Conservation (phyloP, 2,329 filamentous ascomycete species). For the Fusarium siculi region DNA sequence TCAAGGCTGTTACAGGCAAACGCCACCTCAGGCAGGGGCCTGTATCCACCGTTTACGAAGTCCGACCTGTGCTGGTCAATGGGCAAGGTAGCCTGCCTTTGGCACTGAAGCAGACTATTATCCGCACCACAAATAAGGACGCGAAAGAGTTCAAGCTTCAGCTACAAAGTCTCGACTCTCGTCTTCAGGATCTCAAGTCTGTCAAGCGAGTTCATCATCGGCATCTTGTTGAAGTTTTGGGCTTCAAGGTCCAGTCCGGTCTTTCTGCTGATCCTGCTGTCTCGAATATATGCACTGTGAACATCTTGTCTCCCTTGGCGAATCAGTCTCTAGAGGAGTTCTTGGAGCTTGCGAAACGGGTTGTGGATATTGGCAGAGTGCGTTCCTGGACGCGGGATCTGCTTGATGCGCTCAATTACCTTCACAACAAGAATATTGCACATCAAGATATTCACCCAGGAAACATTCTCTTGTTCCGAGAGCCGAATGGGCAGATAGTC, state of each 20-base stretch:
- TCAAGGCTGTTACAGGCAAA: constrained; percentile 77
- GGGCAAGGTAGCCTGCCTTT: constrained; percentile 70
- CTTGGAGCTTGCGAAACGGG: constrained; percentile 78
- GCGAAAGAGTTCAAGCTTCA: constrained; percentile 76
- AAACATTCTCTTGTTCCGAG: constrained; percentile 82
- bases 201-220: constrained; percentile 79
- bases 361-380: constrained; percentile 77
- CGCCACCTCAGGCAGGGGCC: constrained; percentile 72
- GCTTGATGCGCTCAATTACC: constrained; percentile 86
- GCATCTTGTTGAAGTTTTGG: constrained; percentile 81
- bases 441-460: constrained; percentile 85
- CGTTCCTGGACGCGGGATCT: constrained; percentile 93
- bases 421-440: constrained; percentile 84
- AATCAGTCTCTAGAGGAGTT: constrained; percentile 86
- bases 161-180: constrained; percentile 79
- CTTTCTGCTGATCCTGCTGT: constrained; percentile 52
- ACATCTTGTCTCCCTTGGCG: constrained; percentile 78
- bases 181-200: constrained; percentile 78
- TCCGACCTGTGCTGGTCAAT: constrained; percentile 72
- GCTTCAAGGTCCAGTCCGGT: constrained; percentile 79
- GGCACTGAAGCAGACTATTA: constrained; percentile 76
- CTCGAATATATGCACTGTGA: constrained; percentile 73
- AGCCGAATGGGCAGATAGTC: constrained; percentile 73
- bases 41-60: constrained; percentile 75
- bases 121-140: constrained; percentile 69